Percentiles rank a stretch among this genome's conserved stretches.
These are phyloP conservation scores for Talaromyces sp. DNA, from an alignment of 2,329 filamentous ascomycete genomes.

Conservation along the genomic window DNA sequence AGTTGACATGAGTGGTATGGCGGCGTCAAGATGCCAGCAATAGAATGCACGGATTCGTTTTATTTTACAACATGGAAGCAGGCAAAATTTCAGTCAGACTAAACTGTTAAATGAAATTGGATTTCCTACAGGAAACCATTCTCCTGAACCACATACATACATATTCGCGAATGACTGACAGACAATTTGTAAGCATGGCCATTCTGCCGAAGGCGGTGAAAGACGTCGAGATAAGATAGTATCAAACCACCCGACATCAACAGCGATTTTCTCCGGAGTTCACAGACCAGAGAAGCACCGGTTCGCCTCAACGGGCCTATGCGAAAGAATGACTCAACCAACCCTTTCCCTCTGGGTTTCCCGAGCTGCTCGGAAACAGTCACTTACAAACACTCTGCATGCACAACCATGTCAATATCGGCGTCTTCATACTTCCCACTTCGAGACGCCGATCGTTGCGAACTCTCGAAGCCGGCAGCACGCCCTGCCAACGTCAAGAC, in stretches of 20 bases:
- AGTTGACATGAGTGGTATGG: neutral
- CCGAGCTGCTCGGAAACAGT: neutral
- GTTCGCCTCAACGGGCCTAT: neutral
- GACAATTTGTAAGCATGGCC: constrained; percentile 8
- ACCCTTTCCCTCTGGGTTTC: neutral
- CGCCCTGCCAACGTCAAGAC: neutral
- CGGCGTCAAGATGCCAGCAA: neutral
- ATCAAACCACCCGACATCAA: neutral
- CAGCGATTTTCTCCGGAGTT: neutral
- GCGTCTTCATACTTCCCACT: neutral
- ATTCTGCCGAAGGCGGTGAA: constrained; percentile 11
- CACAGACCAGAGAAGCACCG: neutral
- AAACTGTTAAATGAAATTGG: too few species aligned
- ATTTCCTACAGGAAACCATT: too few species aligned
- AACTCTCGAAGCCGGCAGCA: neutral
- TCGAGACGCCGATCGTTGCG: neutral
- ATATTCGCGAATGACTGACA: neutral
- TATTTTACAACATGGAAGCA: too few species aligned
- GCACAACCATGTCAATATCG: neutral
- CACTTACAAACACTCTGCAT: neutral
- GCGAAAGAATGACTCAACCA: neutral
- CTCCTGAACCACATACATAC: neutral
- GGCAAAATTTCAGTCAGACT: too few species aligned
- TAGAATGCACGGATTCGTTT: too few species aligned
- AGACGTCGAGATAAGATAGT: neutral